These are phyloP conservation scores for Copromyces sp. DNA, from an alignment of 495 filamentous ascomycete species.

Conservation along the genomic window DNA sequence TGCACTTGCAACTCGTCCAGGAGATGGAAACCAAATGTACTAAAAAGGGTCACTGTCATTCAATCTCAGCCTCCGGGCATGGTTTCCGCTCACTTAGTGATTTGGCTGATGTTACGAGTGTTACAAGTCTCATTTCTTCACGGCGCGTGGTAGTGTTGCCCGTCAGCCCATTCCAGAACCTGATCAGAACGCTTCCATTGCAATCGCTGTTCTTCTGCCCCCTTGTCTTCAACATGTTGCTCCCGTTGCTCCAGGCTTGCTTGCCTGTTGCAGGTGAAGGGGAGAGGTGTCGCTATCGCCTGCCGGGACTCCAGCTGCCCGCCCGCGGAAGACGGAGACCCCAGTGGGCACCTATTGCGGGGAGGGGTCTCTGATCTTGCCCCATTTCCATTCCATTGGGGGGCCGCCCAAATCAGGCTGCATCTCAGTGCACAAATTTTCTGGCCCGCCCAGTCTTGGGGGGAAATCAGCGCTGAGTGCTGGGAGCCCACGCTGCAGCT, in stretches of 20 bases:
- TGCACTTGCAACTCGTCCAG: neutral
- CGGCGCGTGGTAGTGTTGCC: neutral
- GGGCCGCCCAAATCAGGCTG: slow-evolving; percentile 11
- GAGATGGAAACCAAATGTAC: neutral
- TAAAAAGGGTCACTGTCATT: neutral
- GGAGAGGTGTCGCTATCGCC: neutral
- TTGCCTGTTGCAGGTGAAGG: neutral
- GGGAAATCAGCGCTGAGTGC: slow-evolving; percentile 23
- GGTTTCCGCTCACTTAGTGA: neutral
- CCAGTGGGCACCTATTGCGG: neutral
- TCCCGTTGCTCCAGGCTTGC: neutral
- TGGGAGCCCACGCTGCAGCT: slow-evolving; percentile 13
- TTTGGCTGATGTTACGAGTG: neutral
- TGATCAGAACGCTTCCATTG: neutral
- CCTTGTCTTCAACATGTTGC: neutral
- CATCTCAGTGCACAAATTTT: slow-evolving; percentile 17
- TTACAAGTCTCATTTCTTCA: neutral
- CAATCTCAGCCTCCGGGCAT: neutral
- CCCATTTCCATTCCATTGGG: slow-evolving; percentile 19
- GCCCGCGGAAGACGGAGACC: neutral
- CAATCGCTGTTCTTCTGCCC: neutral
- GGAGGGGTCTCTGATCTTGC: neutral
- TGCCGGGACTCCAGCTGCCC: neutral
- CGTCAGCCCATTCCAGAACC: neutral
- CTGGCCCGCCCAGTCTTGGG: slow-evolving; percentile 17